Evolutionary conservation across 306 rosid species (phyloP).

Genomic region (barrel medic (Medicago truncatula)): MtrunA17r5.0-ANR NC_053047.1:7457501-7458000

Average conservation of each 20-base stretch:
- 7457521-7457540: neutral
- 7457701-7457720: too few relatives aligned
- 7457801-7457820: too few relatives aligned
- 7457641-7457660: constrained; percentile 10
- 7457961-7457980: constrained; percentile 17
- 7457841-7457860: neutral
- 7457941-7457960: constrained; percentile 18
- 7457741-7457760: too few relatives aligned
- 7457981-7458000: neutral
- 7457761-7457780: too few relatives aligned
- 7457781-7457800: too few relatives aligned
- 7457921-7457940: constrained; percentile 10
- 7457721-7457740: too few relatives aligned
- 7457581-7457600: constrained; percentile 6
- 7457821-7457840: too few relatives aligned
- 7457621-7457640: constrained; percentile 19
- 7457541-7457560: neutral
- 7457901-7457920: neutral
- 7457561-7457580: neutral
- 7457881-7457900: too few relatives aligned
- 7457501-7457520: neutral
- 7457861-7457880: too few relatives aligned
- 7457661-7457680: neutral
- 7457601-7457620: constrained; percentile 3
- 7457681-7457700: neutral